Evolutionary conservation across 73 alveolate genomes (phyloP).

Genomic region (Durusdinium trenchii): DNA sequence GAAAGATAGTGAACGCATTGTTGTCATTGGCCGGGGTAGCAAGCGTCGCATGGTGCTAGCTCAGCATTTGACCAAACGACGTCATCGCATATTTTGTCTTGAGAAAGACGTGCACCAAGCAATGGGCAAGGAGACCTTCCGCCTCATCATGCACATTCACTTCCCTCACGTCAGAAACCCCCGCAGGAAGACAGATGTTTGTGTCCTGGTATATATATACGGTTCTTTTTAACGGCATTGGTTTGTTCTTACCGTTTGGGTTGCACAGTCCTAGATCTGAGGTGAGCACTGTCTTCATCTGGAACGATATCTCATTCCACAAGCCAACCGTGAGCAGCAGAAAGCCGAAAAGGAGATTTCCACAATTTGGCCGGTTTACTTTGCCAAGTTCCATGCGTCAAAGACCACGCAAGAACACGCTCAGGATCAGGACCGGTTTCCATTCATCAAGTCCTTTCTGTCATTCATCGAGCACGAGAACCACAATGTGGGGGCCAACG

Average conservation of each 20-base stretch:
- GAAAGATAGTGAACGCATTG: not conserved
- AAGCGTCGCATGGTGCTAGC: not conserved
- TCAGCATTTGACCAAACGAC: not conserved
- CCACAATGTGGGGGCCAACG: not conserved
- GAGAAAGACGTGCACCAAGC: not conserved
- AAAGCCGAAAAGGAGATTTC: not conserved
- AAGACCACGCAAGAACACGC: not conserved
- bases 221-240: not conserved
- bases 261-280: not conserved
- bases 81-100: not conserved
- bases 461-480: not conserved
- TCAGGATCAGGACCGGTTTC: not conserved
- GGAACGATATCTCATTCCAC: not conserved
- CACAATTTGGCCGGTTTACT: not conserved
- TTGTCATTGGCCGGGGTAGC: not conserved
- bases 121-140: not conserved
- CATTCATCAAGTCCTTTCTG: not conserved
- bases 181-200: not conserved
- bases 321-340: not conserved
- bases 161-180: constrained; percentile 37
- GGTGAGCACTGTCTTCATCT: constrained; percentile 44
- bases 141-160: not conserved
- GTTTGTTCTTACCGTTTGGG: not conserved
- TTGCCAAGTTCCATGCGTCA: not conserved
- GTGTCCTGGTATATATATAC: not conserved